phyloP scores from a whole-genome alignment of 306 rosid species.

The Oxytropis ochrocephala region DNA sequence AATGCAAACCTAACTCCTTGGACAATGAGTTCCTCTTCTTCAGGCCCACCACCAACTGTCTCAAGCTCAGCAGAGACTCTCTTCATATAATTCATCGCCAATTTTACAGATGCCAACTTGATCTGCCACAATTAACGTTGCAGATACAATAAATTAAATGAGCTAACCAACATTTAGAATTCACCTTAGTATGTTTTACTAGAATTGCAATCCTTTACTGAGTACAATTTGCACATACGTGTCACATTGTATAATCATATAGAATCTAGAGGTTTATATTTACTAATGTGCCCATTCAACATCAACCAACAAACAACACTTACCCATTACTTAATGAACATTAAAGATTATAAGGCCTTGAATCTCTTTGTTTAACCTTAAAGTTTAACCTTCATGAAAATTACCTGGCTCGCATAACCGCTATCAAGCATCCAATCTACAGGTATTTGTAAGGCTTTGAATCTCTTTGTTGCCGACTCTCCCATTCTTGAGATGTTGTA shows the following conservation, averaged over 20 bases:
- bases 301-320: background rate
- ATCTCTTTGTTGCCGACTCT: constrained; percentile 78
- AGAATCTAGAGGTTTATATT: background rate
- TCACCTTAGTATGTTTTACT: background rate
- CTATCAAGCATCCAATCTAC: constrained; percentile 92
- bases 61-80: constrained; percentile 97
- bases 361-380: too few relatives aligned
- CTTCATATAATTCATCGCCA: constrained; percentile 95
- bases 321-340: background rate
- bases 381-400: background rate
- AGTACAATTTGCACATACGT: background rate
- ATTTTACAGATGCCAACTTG: constrained; percentile 88
- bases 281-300: background rate
- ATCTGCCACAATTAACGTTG: constrained; percentile 45
- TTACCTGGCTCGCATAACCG: constrained; percentile 82
- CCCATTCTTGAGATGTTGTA: constrained; percentile 83
- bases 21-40: constrained; percentile 92
- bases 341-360: background rate
- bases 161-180: constrained; percentile 13
- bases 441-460: constrained; percentile 72
- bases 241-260: background rate
- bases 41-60: constrained; percentile 76
- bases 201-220: background rate
- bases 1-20: constrained; percentile 93
- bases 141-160: constrained; percentile 19